Base-by-base conservation (phyloP, 2,329 filamentous ascomycete species). In the Pseudogymnoascus sp. region DNA sequence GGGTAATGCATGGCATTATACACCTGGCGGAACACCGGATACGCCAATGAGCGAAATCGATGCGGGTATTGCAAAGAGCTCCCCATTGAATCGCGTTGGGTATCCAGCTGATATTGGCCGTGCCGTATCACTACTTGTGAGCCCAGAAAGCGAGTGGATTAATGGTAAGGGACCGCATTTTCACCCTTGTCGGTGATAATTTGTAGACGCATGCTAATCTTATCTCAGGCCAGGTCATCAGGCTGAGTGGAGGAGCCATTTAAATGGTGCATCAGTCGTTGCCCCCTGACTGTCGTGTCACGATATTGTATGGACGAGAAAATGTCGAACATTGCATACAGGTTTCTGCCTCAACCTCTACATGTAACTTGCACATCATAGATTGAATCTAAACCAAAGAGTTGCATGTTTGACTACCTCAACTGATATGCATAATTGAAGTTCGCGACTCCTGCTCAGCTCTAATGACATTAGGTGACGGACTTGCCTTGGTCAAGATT, bases 101-200 rank as follows among this genome's bases (percentile, higher is more conserved):
- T 77, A 80, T 59, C 84, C 84, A 3, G 77, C 79, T 60, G 84
- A 87, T 67, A 81, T 87, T 68, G 84, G 82, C 60, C 64, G 63
- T 60, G 82, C 81, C 36, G 82, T 86, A 62, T 80, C 79, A 65
- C 79, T 82, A 69, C 73, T 86, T 43, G 79, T 82, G 67, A 82
- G 80, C 67, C 77, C 80, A 5, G 84, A 85, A 69, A 82, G 82
- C 63, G 83, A 86, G 74, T 87, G 84, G 84, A 83, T 87, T 71
- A 87, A 87, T 71, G 84, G 84, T 85, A 66, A 72, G 80, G 72
- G 16, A 46, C 37, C 36, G 7, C 21, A 16, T 38, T 7, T 61
- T 38, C 8, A 31, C 31, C 12, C 3, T 62, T 25, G 42, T 28
- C 53, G n/a, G 40, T 16, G 9, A 46, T 28, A 34, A 2, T 31